phyloP scores from a whole-genome alignment of 257 asterid species.

The Nicotiana knightiana region DNA sequence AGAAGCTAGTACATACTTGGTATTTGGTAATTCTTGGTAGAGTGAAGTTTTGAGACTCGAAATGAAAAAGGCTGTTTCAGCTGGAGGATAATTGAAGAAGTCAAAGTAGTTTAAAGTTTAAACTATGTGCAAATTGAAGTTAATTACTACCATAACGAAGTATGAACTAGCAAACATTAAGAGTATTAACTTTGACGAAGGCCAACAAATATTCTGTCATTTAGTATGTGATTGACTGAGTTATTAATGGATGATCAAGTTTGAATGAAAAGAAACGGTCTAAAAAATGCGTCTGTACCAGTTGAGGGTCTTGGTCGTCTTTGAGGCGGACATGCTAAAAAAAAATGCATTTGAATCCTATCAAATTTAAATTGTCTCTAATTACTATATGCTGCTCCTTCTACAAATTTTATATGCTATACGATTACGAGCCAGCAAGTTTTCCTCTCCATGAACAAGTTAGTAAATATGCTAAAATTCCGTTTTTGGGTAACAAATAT shows the following conservation, averaged over 20 bases:
- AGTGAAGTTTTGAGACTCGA: background rate
- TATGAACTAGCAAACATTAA: background rate
- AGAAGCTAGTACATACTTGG: background rate
- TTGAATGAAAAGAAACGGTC: slow-evolving; percentile 4
- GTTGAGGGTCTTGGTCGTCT: background rate
- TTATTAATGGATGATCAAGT: background rate
- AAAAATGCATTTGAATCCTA: too few relatives aligned
- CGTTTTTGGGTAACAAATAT: too few relatives aligned
- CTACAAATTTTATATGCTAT: too few relatives aligned
- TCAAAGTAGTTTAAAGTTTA: background rate
- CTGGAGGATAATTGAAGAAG: background rate
- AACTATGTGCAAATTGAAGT: background rate
- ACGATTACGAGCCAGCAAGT: too few relatives aligned
- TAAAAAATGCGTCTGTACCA: background rate
- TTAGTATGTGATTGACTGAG: background rate
- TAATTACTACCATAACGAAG: background rate
- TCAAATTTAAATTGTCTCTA: too few relatives aligned
- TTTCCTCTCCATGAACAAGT: too few relatives aligned
- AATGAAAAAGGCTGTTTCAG: background rate
- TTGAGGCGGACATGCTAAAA: background rate
- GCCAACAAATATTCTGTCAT: background rate
- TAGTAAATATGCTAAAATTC: too few relatives aligned
- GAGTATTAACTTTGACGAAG: background rate
- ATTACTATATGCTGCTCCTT: too few relatives aligned
- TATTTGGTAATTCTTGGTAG: background rate